Percentiles rank a stretch among this genome's conserved stretches.
These are phyloP conservation scores for Phytopythium litorale DNA, from an alignment of 352 stramenopile genomes.

Conservation along the genomic window DNA sequence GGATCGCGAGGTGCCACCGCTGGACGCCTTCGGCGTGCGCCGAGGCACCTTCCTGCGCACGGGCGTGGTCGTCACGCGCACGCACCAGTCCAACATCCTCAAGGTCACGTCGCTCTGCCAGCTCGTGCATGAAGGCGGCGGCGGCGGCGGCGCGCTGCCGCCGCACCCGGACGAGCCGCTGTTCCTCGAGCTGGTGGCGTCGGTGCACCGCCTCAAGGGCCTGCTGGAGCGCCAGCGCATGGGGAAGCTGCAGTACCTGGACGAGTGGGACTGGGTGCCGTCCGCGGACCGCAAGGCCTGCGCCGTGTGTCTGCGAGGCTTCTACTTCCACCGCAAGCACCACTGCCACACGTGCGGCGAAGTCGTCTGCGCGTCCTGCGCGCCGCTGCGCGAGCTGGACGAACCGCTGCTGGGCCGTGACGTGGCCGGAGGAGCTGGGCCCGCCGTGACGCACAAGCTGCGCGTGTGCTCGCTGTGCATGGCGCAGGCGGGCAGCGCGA, in stretches of 20 bases:
- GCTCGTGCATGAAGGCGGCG: not conserved
- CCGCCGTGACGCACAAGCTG: conserved; percentile 37
- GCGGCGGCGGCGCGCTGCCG: not conserved
- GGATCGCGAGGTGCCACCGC: conserved; percentile 57
- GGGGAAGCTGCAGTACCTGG: conserved; percentile 65
- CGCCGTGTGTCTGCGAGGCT: conserved; percentile 69
- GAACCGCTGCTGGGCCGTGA: conserved; percentile 37
- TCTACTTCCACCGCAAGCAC: conserved; percentile 78
- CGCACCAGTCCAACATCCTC: conserved; percentile 68
- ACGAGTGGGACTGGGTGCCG: conserved; percentile 77
- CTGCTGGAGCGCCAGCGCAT: conserved; percentile 75
- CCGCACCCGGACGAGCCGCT: conserved; percentile 33
- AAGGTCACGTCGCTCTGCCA: conserved; percentile 54
- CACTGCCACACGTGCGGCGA: conserved; percentile 75
- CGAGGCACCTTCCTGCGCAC: conserved; percentile 53
- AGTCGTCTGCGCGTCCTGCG: conserved; percentile 71
- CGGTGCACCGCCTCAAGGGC: conserved; percentile 49
- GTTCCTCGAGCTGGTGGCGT: conserved; percentile 60
- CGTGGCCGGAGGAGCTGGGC: not conserved
- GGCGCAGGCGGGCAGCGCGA: conserved; percentile 32
- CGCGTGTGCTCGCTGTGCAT: conserved; percentile 74
- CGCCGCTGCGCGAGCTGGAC: conserved; percentile 66
- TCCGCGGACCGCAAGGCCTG: conserved; percentile 73
- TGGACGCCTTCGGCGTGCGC: conserved; percentile 62
- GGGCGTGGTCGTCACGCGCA: conserved; percentile 70